Conservation (phyloP, 441 rosid genomes). For the Biscutella laevigata region DNA sequence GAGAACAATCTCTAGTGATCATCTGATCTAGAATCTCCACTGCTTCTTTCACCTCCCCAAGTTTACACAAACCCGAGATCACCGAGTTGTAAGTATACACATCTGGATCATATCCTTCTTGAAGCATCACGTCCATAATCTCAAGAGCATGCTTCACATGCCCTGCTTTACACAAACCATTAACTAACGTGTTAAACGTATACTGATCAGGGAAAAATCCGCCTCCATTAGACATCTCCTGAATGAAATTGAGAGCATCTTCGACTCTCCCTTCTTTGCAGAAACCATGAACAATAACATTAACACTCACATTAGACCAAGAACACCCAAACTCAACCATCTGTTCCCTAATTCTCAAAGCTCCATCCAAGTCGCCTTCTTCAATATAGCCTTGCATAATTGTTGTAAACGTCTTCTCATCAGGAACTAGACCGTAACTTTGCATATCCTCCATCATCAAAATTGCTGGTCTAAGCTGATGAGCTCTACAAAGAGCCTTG, state of each 20-base stretch:
- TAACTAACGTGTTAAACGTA: slow-evolving; percentile 70
- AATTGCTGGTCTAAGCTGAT: slow-evolving; percentile 72
- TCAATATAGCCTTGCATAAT: slow-evolving; percentile 81
- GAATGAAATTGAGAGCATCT: slow-evolving; percentile 59
- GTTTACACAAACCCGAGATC: slow-evolving; percentile 76
- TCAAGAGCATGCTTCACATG: slow-evolving; percentile 75
- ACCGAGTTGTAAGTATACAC: slow-evolving; percentile 66
- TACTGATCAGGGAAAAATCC: slow-evolving; percentile 73
- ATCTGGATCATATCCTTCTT: slow-evolving; percentile 77
- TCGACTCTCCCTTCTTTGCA: slow-evolving; percentile 66
- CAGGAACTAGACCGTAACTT: slow-evolving; percentile 51
- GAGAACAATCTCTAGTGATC: slow-evolving; percentile 77
- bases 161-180: slow-evolving; percentile 70
- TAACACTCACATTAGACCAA: slow-evolving; percentile 54
- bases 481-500: slow-evolving; percentile 80
- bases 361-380: slow-evolving; percentile 72
- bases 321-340: slow-evolving; percentile 53
- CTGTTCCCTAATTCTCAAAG: slow-evolving; percentile 54
- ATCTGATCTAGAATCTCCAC: slow-evolving; percentile 67
- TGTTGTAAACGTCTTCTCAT: slow-evolving; percentile 77
- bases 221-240: slow-evolving; percentile 46
- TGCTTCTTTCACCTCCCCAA: slow-evolving; percentile 71
- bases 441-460: slow-evolving; percentile 89
- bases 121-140: slow-evolving; percentile 82
- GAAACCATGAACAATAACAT: slow-evolving; percentile 80